A percentile compares a stretch with the other conserved stretches of the same genome.
Conservation (phyloP, 2,329 filamentous ascomycete genomes). For the Pseudocercospora vitis region DNA sequence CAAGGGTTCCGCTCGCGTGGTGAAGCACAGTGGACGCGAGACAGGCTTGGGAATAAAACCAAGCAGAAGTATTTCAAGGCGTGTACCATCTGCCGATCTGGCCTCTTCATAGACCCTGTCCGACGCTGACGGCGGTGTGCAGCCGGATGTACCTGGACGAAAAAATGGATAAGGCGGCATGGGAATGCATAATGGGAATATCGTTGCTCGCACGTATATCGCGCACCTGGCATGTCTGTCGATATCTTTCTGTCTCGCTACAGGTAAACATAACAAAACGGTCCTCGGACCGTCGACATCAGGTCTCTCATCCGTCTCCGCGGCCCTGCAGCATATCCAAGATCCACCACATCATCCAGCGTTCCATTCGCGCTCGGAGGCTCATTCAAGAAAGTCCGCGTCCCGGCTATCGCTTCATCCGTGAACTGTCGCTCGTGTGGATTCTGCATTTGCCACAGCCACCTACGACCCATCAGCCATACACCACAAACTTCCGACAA, state of each 20-base stretch:
- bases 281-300: not conserved
- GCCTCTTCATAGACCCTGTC: constrained; percentile 21
- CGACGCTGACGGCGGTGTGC: constrained; percentile 17
- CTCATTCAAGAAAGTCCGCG: not conserved
- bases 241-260: not conserved
- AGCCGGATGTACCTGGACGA: constrained; percentile 24
- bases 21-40: constrained; percentile 23
- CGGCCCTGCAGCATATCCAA: not conserved
- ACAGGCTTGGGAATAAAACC: constrained; percentile 23
- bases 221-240: not conserved
- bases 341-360: constrained; percentile 7
- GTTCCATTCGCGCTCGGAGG: constrained; percentile 4
- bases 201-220: not conserved
- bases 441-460: constrained; percentile 53
- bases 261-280: not conserved
- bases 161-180: constrained; percentile 22
- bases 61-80: constrained; percentile 29
- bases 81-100: constrained; percentile 23
- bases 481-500: not conserved
- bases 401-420: not conserved
- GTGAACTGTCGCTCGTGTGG: constrained; percentile 16
- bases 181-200: not conserved
- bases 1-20: constrained; percentile 17
- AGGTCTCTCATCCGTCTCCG: not conserved
- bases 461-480: constrained; percentile 23